Base-by-base conservation (phyloP, 2,329 filamentous ascomycete species). In the Nothopassalora personata region DNA sequence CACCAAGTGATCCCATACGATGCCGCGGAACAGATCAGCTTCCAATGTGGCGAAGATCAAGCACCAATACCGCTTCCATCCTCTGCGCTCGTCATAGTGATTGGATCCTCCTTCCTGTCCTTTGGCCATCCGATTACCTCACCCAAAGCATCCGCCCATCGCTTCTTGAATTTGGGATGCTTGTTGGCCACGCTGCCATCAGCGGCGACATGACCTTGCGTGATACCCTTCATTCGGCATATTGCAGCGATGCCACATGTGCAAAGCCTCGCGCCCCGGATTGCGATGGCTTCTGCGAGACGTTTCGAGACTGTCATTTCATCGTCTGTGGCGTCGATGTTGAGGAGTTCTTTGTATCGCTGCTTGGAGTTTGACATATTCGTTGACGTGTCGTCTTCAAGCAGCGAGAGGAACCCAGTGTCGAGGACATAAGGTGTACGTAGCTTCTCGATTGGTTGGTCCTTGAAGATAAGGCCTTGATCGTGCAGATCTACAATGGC, bases 361-460 rank as follows among this genome's bases (percentile, higher is more conserved):
- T 60, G 27, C 28, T 66, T 62, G 3, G 71, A 70, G 2, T 60
- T 48, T 2, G 60, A 19, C 49, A 72, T 65, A 15, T 49, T 27
- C 5, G 57, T 55, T 4, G 66, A 70, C 11, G 63, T 60, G 56
- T 75, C 73, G 54, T 96, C 90, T 76, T 97, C 93, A 68, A 97
- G 90, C 53, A 85, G 82, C 11, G 91, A 91, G 55, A 96, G 81
- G 83, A 97, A 96, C 18, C 91, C 96, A 3, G 93, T 86, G 74
- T 97, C 93, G 23, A 97, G 80, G 3, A 85, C 86, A 76, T 97
- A 97, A 4, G 91, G 81, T 73, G 90, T 91, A 68, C 87, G 85
- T 54, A 97, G 83, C 72, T 85, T 83, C 54, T 83, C 79, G 61
- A 91, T 86, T 66, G 95, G 87, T 75, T 97, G 91, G 59, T 81